phyloP scores from a whole-genome alignment of 2,329 filamentous ascomycete genomes.

The Emydomyces testavorans region DNA sequence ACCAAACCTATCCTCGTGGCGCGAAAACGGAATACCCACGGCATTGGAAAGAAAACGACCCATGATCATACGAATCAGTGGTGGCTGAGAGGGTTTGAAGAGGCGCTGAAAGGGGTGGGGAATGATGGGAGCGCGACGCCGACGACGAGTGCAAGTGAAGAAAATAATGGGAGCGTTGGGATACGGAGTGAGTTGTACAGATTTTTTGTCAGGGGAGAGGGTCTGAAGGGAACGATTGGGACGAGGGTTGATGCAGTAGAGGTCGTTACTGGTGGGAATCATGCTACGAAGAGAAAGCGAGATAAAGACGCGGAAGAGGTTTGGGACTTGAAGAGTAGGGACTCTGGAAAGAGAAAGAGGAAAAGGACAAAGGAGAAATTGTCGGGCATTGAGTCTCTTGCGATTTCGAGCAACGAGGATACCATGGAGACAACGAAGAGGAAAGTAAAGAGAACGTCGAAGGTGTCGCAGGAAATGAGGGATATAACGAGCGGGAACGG shows the following conservation, averaged over 20 bases:
- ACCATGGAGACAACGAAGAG: slow-evolving; percentile 17
- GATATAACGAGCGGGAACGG: not conserved
- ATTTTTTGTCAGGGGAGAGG: slow-evolving; percentile 72
- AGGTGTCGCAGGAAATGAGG: not conserved
- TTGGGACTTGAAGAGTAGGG: not conserved
- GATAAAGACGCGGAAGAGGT: slow-evolving; percentile 17
- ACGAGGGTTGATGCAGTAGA: slow-evolving; percentile 9
- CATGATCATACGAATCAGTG: slow-evolving; percentile 64
- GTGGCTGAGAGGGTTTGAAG: slow-evolving; percentile 94
- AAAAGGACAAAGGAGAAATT: slow-evolving; percentile 21
- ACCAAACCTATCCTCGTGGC: slow-evolving; percentile 71
- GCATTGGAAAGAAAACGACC: slow-evolving; percentile 65
- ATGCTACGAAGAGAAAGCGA: slow-evolving; percentile 29
- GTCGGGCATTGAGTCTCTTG: not conserved
- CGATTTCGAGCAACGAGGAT: not conserved
- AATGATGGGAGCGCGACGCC: slow-evolving; percentile 48
- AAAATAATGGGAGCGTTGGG: slow-evolving; percentile 24
- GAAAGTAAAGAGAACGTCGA: slow-evolving; percentile 13
- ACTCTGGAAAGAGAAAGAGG: slow-evolving; percentile 20
- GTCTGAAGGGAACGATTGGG: slow-evolving; percentile 57
- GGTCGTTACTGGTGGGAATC: slow-evolving; percentile 10
- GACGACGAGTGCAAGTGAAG: slow-evolving; percentile 45
- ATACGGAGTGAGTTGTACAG: slow-evolving; percentile 54
- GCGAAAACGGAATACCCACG: slow-evolving; percentile 69
- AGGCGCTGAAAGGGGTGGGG: slow-evolving; percentile 67